Evolutionary conservation across 805 yeast species (phyloP), one percentile per base, ranked within the genome.

Genomic region (Candida sphagnicola): DNA sequence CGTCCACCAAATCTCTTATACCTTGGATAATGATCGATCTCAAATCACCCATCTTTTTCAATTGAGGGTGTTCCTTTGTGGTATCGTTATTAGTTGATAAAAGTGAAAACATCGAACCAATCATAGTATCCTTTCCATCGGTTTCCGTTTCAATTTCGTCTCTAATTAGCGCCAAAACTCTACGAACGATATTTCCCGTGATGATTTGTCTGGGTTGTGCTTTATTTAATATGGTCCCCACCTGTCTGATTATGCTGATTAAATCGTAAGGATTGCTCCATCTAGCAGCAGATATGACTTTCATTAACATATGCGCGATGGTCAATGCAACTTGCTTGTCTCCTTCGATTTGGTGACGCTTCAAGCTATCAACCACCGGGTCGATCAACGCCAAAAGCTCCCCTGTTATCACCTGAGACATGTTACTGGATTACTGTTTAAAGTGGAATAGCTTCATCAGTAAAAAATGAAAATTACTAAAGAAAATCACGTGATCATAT

Each of bases 141-240:
- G 55, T 53, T 28, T 60, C 67, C 35, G 77, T 80, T 43, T 77
- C 87, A 21, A 82, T 75, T 57, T 90, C 96, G 50, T 93, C 98
- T 50, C 98, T 72, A 36, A 91, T 80, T 39, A 86, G 66, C 1
- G 95, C 89, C 46, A 93, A 67, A 1, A 91, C 90, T 56, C 99
- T 75, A 57, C 98, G 77, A 13, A 91, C 84, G 28, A 93, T 82
- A 58, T 93, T 93, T 8, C 98, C 98, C 39, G 90, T 78, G 2
- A 89, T 77, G 49, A 89, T 81, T 51, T 90, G 95, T 46, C 87
- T 75, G 5, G 98, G 97, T 54, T 86, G 93, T 3, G 97, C 95
- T 17, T 73, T 76, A 28, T 78, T 78, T 34, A 93, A 64, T 23
- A 74, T 64, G 28, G 67, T 67, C 6, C 98, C 99, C 14, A 90